These are phyloP conservation scores for Aegilops bicornis DNA, from an alignment of 176 grass and related monocot genomes.

Conservation along the genomic window DNA sequence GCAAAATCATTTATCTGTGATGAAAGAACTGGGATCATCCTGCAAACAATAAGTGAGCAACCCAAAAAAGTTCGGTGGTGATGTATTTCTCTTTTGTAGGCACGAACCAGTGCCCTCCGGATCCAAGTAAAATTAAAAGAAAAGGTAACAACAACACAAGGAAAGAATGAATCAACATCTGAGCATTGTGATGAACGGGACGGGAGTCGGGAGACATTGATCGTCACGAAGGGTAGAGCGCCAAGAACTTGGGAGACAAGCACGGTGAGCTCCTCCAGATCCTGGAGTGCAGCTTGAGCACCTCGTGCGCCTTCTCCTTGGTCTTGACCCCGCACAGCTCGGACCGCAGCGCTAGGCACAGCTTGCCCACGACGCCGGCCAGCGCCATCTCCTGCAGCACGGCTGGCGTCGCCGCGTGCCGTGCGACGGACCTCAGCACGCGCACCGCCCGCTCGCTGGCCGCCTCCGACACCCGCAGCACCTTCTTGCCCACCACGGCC, in stretches of 20 bases:
- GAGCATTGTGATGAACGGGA: background rate
- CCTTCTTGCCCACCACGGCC: constrained; percentile 68
- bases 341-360: constrained; percentile 52
- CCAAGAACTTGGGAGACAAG: constrained; percentile 48
- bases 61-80: constrained; percentile 3
- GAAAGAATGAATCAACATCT: constrained; percentile 21
- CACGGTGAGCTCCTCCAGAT: constrained; percentile 74
- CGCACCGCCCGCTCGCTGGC: constrained; percentile 79
- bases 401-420: constrained; percentile 49
- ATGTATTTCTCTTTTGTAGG: background rate
- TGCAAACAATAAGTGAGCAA: constrained; percentile 16
- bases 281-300: constrained; percentile 77
- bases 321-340: constrained; percentile 55
- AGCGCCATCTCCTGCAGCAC: constrained; percentile 90
- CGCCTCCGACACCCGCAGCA: constrained; percentile 56
- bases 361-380: constrained; percentile 60
- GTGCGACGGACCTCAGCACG: constrained; percentile 56
- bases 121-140: background rate
- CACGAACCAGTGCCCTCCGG: constrained; percentile 34
- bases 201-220: background rate
- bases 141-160: background rate
- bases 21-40: background rate
- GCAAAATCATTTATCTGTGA: background rate
- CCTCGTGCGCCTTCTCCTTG: constrained; percentile 76
- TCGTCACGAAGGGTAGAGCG: constrained; percentile 61